phyloP scores from a whole-genome alignment of 179 eudicot species.

The Corrigiola litoralis region DNA sequence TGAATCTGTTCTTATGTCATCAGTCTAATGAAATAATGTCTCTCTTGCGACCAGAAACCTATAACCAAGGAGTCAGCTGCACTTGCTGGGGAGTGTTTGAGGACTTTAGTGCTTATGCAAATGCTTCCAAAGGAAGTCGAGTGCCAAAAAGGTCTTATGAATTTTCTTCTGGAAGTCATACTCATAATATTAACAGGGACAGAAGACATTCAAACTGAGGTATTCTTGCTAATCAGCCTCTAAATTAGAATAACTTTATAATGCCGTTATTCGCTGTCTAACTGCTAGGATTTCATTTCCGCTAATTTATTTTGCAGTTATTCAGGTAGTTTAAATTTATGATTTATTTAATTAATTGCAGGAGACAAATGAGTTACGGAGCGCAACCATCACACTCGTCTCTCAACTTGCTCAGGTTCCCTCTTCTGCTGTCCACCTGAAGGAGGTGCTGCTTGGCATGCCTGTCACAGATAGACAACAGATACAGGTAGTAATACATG shows the following conservation, averaged over 20 bases:
- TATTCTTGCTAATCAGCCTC: constrained; percentile 21
- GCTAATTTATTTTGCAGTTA: constrained; percentile 7
- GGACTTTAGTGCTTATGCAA: constrained; percentile 77
- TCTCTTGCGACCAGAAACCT: constrained; percentile 54
- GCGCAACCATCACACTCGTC: constrained; percentile 61
- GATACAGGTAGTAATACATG: constrained; percentile 67
- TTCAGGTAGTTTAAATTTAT: constrained; percentile 2
- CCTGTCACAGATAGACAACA: constrained; percentile 63
- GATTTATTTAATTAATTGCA: constrained; percentile 17
- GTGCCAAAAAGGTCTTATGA: constrained; percentile 64
- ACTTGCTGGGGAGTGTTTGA: constrained; percentile 81
- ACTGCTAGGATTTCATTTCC: constrained; percentile 3
- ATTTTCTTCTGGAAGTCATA: constrained; percentile 72
- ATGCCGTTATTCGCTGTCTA: background rate
- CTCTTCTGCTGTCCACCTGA: constrained; percentile 58
- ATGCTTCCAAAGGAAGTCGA: constrained; percentile 59
- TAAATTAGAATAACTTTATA: constrained; percentile 1
- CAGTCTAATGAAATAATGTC: constrained; percentile 11
- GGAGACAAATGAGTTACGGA: constrained; percentile 66
- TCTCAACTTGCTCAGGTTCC: constrained; percentile 90
- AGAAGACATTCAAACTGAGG: constrained; percentile 54
- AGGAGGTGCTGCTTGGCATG: constrained; percentile 72
- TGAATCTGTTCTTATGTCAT: constrained; percentile 13
- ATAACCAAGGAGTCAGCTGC: constrained; percentile 65
- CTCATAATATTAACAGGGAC: constrained; percentile 65